Percentiles rank a stretch among this genome's conserved stretches.
Evolutionary conservation across 2,329 filamentous ascomycete genomes (phyloP).

Genomic region (Aspergillus sp.): DNA sequence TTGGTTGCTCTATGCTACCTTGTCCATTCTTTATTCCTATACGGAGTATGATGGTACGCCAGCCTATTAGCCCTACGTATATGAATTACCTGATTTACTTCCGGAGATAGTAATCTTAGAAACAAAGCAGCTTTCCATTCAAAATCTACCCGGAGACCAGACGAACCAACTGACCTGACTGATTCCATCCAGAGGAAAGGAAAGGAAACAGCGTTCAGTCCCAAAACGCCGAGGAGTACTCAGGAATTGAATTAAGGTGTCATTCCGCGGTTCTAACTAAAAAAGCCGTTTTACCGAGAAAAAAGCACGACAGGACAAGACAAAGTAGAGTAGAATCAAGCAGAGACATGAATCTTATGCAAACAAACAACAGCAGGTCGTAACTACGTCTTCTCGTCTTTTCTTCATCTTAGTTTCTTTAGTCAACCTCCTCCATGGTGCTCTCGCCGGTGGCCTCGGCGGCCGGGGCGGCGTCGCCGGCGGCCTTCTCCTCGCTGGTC

Average conservation of each 20-base stretch:
- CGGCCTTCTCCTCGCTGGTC: constrained; percentile 46
- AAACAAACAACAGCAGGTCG: constrained; percentile 1
- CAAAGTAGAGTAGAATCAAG: no score
- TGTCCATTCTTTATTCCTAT: not conserved
- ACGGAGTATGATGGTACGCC: not conserved
- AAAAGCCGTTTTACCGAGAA: no score
- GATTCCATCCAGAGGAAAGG: constrained; percentile 2
- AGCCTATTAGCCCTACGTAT: not conserved
- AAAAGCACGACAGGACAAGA: no score
- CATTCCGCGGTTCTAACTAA: no score
- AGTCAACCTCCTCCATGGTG: constrained; percentile 99
- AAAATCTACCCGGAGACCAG: constrained; percentile 4
- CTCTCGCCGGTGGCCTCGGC: constrained; percentile 67
- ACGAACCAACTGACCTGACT: constrained; percentile 3
- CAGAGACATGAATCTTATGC: no score
- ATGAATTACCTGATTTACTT: not conserved
- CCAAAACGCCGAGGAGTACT: no score
- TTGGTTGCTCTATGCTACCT: not conserved
- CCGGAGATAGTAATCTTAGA: no score
- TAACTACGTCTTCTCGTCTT: not conserved
- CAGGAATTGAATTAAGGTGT: no score
- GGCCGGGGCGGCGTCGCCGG: constrained; percentile 51
- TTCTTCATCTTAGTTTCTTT: constrained; percentile 30
- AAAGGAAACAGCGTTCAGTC: constrained; percentile 9
- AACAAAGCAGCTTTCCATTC: constrained; percentile 4